Percentiles rank a stretch among this genome's conserved stretches.
Conservation (phyloP, 23 red algal genomes). For the Gracilaria domingensis region DNA sequence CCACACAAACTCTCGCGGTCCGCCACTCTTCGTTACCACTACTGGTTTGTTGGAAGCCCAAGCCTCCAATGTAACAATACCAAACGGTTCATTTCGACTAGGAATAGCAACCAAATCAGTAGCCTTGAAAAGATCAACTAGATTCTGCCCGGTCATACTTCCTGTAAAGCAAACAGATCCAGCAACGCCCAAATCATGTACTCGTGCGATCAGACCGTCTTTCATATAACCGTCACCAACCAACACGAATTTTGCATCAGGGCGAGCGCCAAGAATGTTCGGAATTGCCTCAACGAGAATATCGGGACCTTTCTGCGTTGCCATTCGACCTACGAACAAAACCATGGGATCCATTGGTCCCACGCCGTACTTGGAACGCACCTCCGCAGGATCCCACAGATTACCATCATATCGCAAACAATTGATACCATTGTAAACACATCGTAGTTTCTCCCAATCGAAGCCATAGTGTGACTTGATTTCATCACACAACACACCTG, state of each 20-base stretch:
- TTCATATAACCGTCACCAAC: slow-evolving; percentile 99
- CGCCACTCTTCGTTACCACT: slow-evolving; percentile 95
- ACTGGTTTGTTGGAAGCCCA: slow-evolving; percentile 98
- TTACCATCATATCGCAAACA: slow-evolving; percentile 91
- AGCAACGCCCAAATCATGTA: slow-evolving; percentile 75
- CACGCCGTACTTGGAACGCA: slow-evolving; percentile 79
- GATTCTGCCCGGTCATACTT: slow-evolving; percentile 79
- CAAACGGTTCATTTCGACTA: slow-evolving; percentile 97
- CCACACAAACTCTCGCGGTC: slow-evolving; percentile 96
- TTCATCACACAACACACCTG: slow-evolving; percentile 94
- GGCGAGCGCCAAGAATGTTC: slow-evolving; percentile 71
- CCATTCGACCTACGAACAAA: slow-evolving; percentile 94
- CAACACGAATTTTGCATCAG: slow-evolving; percentile 93
- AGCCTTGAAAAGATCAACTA: slow-evolving; percentile 95
- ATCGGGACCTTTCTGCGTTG: slow-evolving; percentile 92
- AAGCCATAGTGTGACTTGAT: slow-evolving; percentile 88
- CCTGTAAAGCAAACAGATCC: slow-evolving; percentile 78
- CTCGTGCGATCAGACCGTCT: slow-evolving; percentile 67
- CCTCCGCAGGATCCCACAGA: slow-evolving; percentile 90
- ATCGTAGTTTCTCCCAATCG: slow-evolving; percentile 95
- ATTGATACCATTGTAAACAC: slow-evolving; percentile 98
- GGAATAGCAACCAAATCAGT: slow-evolving; percentile 93
- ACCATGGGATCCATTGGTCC: slow-evolving; percentile 99
- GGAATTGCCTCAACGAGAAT: slow-evolving; percentile 92
- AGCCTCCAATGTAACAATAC: slow-evolving; percentile 98